Evolutionary conservation across 768 basidiomycete genomes (phyloP).

Genomic region (Trametes maxima): DNA sequence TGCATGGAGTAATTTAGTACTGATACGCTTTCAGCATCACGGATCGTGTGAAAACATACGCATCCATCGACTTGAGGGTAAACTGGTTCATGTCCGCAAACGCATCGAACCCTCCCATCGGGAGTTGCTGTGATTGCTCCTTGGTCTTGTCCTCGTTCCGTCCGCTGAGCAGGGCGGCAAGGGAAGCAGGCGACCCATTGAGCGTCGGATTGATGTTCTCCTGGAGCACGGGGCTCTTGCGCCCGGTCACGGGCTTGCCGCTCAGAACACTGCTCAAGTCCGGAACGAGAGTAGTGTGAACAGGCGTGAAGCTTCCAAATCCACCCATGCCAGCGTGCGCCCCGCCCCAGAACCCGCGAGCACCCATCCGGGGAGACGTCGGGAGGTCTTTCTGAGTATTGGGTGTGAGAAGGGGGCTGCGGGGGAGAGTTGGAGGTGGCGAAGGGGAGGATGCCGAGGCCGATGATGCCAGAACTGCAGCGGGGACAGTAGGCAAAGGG

Average conservation of each 20-base stretch:
- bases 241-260: slow-evolving; percentile 32
- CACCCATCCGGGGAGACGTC: slow-evolving; percentile 56
- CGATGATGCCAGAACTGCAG: slow-evolving; percentile 25
- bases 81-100: slow-evolving; percentile 83
- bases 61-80: slow-evolving; percentile 85
- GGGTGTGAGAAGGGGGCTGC: slow-evolving; percentile 50
- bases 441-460: slow-evolving; percentile 23
- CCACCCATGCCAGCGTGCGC: slow-evolving; percentile 41
- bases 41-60: slow-evolving; percentile 46
- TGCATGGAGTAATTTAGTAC: slow-evolving; percentile 25
- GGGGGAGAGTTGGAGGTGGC: slow-evolving; percentile 22
- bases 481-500: slow-evolving; percentile 38
- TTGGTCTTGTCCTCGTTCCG: slow-evolving; percentile 34
- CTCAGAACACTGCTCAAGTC: slow-evolving; percentile 46
- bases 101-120: slow-evolving; percentile 61
- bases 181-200: slow-evolving; percentile 45
- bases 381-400: slow-evolving; percentile 82
- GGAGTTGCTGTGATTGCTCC: slow-evolving; percentile 29
- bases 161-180: slow-evolving; percentile 36
- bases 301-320: slow-evolving; percentile 73
- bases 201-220: slow-evolving; percentile 82
- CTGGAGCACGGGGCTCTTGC: slow-evolving; percentile 45
- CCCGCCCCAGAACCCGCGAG: slow-evolving; percentile 84
- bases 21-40: not conserved
- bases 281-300: slow-evolving; percentile 82